These are phyloP conservation scores for Tanacetum coccineum DNA, from an alignment of 129 eudicot genomes.

Conservation along the genomic window DNA sequence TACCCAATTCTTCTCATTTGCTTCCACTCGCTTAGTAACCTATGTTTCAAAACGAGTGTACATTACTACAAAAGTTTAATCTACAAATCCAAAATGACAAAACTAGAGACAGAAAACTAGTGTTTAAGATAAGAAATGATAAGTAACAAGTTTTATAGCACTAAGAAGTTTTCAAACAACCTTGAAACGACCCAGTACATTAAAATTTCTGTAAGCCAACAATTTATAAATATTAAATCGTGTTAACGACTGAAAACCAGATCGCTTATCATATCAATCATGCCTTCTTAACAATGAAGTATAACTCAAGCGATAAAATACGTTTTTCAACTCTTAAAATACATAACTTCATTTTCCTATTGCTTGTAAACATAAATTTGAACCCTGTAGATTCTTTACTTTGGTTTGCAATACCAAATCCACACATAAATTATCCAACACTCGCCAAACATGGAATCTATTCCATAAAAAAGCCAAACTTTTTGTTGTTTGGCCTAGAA, in stretches of 20 bases:
- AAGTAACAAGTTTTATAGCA: not conserved
- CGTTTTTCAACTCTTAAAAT: not conserved
- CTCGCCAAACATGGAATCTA: conserved; percentile 14
- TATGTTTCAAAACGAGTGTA: conserved; percentile 6
- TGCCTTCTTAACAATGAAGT: not conserved
- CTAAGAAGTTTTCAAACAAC: not conserved
- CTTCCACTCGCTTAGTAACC: conserved; percentile 60
- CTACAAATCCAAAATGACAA: not conserved
- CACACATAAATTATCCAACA: conserved; percentile 12
- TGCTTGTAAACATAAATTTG: conserved; percentile 10
- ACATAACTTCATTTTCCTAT: conserved; percentile 9
- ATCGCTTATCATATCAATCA: not conserved
- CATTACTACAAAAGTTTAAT: not conserved
- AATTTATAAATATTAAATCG: not conserved
- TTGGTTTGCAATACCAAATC: conserved; percentile 17
- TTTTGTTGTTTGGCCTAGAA: not conserved
- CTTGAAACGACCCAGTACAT: too few species aligned
- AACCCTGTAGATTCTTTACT: conserved; percentile 27
- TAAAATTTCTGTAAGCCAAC: too few species aligned
- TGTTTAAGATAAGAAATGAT: not conserved
- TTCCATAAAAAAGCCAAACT: not conserved
- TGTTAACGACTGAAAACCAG: not conserved
- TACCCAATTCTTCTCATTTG: conserved; percentile 49
- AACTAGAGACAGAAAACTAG: not conserved
- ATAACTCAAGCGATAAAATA: not conserved